Evolutionary conservation across 176 grass and related monocot genomes (phyloP), one percentile per base, ranked within the genome.

Genomic region (Poa annua): DNA sequence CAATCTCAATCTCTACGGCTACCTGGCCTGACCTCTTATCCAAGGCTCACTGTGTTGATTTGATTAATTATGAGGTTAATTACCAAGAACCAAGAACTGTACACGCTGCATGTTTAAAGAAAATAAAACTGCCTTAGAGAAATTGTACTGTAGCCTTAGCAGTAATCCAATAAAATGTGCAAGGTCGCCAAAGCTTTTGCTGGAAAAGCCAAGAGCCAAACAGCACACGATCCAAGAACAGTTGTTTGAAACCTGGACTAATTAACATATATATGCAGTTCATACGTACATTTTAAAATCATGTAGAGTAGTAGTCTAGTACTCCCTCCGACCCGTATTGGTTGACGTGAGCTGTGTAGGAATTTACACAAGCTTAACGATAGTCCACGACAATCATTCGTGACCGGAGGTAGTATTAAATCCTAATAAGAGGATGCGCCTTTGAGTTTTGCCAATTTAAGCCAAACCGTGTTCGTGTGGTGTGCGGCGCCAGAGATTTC

Each of bases 221-320:
- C 3, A 72, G 39, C 17, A 67, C 59, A 6, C 66, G 80, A 85
- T 86, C 82, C 45, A 51, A 55, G 66, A 76, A 57, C 12, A 24
- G 47, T 70, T 55, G 14, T 35, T 34, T 59, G 12, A 22, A 64
- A 20, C 61, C 21, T 66, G n/a, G 9, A 35, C 9, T 72, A 73
- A 25, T 63, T 65, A 65, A 65, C 33, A 22, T 45, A 41, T 29
- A 1, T 13, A 35, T 36, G 61, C 6, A 22, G 17, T 66, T 51
- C 11, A 34, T 66, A 21, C 36, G 47, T 34, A 51, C 26, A 19
- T 66, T 51, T 80, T 15, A 13, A 7, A 16, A 62, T 74, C 54
- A 21, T 59, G 11, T 8, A 41, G 39, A 29, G 29, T 29, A 38
- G 5, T 8, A 7, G n/a, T n/a, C n/a, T n/a, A n/a, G n/a, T n/a